phyloP scores from a whole-genome alignment of 495 filamentous ascomycete genomes.

The Lepraria neglecta region DNA sequence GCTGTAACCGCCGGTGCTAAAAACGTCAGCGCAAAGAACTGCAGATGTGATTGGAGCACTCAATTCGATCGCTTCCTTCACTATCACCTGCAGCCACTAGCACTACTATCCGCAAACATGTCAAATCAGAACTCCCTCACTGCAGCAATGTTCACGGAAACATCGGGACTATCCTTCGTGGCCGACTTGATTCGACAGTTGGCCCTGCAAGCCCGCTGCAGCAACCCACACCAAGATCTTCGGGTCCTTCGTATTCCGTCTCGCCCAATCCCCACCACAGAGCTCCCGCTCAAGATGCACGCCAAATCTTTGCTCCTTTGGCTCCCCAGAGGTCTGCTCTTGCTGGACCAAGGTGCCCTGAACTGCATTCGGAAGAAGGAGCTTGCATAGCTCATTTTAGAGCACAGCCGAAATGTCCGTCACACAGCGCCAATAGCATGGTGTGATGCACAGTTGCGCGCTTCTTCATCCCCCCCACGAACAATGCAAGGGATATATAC shows the following conservation, averaged over 20 bases:
- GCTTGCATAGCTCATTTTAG: neutral
- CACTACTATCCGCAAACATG: neutral
- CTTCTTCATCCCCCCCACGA: slow-evolving; percentile 12
- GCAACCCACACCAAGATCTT: neutral
- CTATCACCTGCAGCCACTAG: slow-evolving; percentile 9
- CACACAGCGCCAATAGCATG: slow-evolving; percentile 24
- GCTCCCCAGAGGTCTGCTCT: neutral
- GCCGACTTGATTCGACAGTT: slow-evolving; percentile 17
- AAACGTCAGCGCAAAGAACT: slow-evolving; percentile 16
- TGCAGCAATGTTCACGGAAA: slow-evolving; percentile 13
- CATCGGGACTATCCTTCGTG: neutral
- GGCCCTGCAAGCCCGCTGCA: neutral
- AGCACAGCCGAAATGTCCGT: slow-evolving; percentile 8
- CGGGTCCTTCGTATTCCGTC: slow-evolving; percentile 1
- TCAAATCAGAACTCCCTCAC: slow-evolving; percentile 8
- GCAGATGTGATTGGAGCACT: slow-evolving; percentile 9
- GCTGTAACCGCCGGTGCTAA: slow-evolving; percentile 24
- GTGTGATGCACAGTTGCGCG: slow-evolving; percentile 12
- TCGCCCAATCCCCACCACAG: neutral
- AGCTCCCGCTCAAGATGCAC: neutral
- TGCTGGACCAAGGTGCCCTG: neutral
- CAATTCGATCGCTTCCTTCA: slow-evolving; percentile 19
- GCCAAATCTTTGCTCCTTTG: neutral
- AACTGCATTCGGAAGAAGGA: neutral
- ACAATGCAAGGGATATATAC: slow-evolving; percentile 22